phyloP scores from a whole-genome alignment of 345 rosid genomes.

The Hibiscus syriacus region DNA sequence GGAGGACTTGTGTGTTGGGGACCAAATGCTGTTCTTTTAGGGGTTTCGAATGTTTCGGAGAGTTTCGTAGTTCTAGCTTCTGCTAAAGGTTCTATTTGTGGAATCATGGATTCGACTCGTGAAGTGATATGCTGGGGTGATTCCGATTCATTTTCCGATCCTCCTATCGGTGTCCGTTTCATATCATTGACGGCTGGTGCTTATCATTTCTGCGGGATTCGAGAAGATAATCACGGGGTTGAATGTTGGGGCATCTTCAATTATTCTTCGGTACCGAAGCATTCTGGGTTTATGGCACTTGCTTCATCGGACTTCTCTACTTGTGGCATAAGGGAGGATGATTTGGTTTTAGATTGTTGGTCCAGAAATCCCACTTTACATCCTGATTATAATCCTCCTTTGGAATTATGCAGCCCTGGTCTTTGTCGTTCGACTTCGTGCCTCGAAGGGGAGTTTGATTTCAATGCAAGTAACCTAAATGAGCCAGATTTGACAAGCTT shows the following conservation, averaged over 20 bases:
- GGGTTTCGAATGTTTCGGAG: conserved; percentile 34
- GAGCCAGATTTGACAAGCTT: conserved; percentile 72
- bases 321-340: conserved; percentile 77
- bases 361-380: conserved; percentile 34
- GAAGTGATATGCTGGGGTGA: conserved; percentile 68
- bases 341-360: conserved; percentile 90
- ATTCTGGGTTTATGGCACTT: conserved; percentile 68
- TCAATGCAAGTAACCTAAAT: conserved; percentile 75
- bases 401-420: conserved; percentile 89
- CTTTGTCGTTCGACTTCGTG: conserved; percentile 55
- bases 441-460: conserved; percentile 44
- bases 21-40: conserved; percentile 38
- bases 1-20: conserved; percentile 85
- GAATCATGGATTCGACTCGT: conserved; percentile 38
- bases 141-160: conserved; percentile 23
- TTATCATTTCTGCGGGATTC: conserved; percentile 71
- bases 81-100: conserved; percentile 47
- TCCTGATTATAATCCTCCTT: conserved; percentile 62
- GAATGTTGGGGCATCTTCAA: conserved; percentile 82
- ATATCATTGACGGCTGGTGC: conserved; percentile 68
- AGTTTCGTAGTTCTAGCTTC: conserved; percentile 49
- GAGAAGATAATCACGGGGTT: conserved; percentile 69
- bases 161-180: conserved; percentile 31
- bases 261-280: conserved; percentile 53
- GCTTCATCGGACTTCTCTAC: conserved; percentile 80